Percentiles rank a stretch among this genome's conserved stretches.
phyloP scores from a whole-genome alignment of 2,329 filamentous ascomycete genomes.

The Fusarium buxicola region DNA sequence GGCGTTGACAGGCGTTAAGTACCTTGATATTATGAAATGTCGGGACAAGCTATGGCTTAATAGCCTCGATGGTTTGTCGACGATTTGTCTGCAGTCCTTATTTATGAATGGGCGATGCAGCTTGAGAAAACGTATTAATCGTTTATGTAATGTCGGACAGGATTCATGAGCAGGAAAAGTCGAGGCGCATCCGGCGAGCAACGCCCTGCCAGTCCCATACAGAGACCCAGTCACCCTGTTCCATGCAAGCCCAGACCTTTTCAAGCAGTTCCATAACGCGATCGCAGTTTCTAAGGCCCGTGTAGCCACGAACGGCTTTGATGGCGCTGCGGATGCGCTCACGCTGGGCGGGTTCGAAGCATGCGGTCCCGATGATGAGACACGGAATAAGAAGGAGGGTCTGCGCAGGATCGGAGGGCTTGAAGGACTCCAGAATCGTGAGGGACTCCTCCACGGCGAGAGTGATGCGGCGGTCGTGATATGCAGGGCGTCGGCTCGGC shows the following conservation, averaged over 20 bases:
- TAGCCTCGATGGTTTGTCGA: background rate
- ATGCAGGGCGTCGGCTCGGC: constrained; percentile 59
- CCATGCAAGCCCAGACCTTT: constrained; percentile 71
- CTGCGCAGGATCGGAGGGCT: constrained; percentile 68
- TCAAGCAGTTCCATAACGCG: constrained; percentile 65
- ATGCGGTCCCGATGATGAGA: constrained; percentile 70
- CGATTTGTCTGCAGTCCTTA: background rate
- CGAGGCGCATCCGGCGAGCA: constrained; percentile 63
- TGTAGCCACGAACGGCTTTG: constrained; percentile 66
- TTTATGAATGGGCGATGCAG: constrained; percentile 2
- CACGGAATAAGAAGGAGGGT: constrained; percentile 71
- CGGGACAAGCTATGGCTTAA: background rate
- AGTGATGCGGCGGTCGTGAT: constrained; percentile 64
- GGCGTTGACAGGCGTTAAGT: background rate
- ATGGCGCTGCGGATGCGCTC: constrained; percentile 64
- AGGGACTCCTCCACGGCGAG: constrained; percentile 68
- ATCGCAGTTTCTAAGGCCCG: constrained; percentile 69
- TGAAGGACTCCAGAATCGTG: constrained; percentile 65
- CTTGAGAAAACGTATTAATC: constrained; percentile 16
- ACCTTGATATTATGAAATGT: constrained; percentile 24
- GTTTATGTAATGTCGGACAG: background rate
- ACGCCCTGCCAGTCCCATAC: constrained; percentile 75
- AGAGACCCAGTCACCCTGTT: constrained; percentile 64
- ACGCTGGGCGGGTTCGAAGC: constrained; percentile 64
- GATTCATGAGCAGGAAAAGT: constrained; percentile 65